phyloP scores from a whole-genome alignment of 2,329 filamentous ascomycete genomes.

The Aureobasidium sp. region DNA sequence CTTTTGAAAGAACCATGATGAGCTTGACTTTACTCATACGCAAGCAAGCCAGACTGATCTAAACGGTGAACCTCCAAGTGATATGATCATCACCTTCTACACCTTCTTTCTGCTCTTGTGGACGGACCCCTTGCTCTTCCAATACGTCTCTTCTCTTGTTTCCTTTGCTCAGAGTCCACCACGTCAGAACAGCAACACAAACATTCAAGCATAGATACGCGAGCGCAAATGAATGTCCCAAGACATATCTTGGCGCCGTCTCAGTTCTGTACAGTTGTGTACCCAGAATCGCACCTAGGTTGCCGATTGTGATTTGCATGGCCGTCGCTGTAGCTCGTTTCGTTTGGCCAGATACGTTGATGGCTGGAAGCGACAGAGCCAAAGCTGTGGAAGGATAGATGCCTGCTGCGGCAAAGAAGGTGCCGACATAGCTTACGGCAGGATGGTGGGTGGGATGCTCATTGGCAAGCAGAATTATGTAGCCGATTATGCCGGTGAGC shows the following conservation, averaged over 20 bases:
- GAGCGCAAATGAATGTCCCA: slow-evolving; percentile 61
- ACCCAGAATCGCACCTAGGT: slow-evolving; percentile 60
- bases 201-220: slow-evolving; percentile 57
- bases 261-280: slow-evolving; percentile 61
- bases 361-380: slow-evolving; percentile 62
- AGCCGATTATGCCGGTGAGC: slow-evolving; percentile 31
- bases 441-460: slow-evolving; percentile 32
- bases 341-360: slow-evolving; percentile 64
- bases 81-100: slow-evolving; percentile 58
- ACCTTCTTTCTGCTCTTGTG: slow-evolving; percentile 33
- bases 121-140: slow-evolving; percentile 35
- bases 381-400: slow-evolving; percentile 61
- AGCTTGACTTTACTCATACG: too few relatives aligned
- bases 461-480: slow-evolving; percentile 31
- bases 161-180: slow-evolving; percentile 49
- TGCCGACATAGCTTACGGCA: slow-evolving; percentile 33
- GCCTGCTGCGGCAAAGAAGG: slow-evolving; percentile 44
- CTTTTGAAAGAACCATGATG: too few relatives aligned
- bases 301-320: slow-evolving; percentile 66
- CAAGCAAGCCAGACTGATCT: background rate
- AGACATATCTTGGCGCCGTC: slow-evolving; percentile 55
- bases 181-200: slow-evolving; percentile 47
- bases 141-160: slow-evolving; percentile 48
- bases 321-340: slow-evolving; percentile 63
- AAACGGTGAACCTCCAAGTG: slow-evolving; percentile 53